phyloP scores from a whole-genome alignment of 2,329 filamentous ascomycete genomes.

The Didymella lethalis region DNA sequence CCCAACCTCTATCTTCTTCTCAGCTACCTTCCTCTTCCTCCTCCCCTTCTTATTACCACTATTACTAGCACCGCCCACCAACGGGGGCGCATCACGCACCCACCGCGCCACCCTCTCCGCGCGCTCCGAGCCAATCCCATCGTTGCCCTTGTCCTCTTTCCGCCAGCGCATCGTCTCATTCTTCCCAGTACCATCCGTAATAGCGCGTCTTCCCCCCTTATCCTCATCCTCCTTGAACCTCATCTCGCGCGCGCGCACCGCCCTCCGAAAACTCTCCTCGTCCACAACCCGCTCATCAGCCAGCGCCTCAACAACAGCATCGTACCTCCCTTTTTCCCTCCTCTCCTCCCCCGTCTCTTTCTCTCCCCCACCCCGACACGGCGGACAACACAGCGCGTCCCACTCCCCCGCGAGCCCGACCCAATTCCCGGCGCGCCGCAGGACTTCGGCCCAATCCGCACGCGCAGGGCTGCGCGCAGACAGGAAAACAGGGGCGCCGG shows the following conservation, averaged over 20 bases:
- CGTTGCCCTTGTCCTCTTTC: slow-evolving; percentile 71
- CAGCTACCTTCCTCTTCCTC: slow-evolving; percentile 14
- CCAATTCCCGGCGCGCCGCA: slow-evolving; percentile 74
- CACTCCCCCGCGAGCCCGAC: slow-evolving; percentile 70
- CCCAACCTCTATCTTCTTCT: too few relatives aligned
- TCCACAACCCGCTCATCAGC: slow-evolving; percentile 73
- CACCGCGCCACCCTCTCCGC: slow-evolving; percentile 74
- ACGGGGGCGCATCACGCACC: slow-evolving; percentile 63
- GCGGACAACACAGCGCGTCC: slow-evolving; percentile 72
- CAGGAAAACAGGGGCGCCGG: slow-evolving; percentile 84
- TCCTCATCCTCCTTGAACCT: slow-evolving; percentile 65
- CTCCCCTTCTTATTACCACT: slow-evolving; percentile 33
- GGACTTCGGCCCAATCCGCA: slow-evolving; percentile 80
- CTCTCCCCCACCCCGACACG: slow-evolving; percentile 15
- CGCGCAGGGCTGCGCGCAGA: slow-evolving; percentile 74
- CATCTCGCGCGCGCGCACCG: slow-evolving; percentile 67
- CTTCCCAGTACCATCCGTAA: too few relatives aligned
- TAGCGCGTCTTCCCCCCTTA: too few relatives aligned
- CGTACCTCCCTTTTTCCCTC: slow-evolving; percentile 67
- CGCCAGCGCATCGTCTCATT: slow-evolving; percentile 63
- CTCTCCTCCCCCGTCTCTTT: slow-evolving; percentile 62
- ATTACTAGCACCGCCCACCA: slow-evolving; percentile 44
- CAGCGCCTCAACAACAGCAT: slow-evolving; percentile 72
- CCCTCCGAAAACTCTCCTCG: slow-evolving; percentile 69
- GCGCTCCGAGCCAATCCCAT: slow-evolving; percentile 73